Conservation (phyloP, 257 asterid species). For the Asclepias syriaca region DNA sequence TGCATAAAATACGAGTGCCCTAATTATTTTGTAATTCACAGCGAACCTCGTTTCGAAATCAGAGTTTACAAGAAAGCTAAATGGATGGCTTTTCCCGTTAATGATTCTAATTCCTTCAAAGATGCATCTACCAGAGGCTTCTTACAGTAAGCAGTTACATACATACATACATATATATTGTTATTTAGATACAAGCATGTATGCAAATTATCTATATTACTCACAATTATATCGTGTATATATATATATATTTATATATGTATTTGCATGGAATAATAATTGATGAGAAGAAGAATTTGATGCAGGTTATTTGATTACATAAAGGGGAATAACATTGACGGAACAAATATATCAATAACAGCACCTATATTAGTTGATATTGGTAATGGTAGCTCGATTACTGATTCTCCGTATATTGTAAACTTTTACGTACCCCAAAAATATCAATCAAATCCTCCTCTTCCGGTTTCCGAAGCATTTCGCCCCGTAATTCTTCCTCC, state of each 20-base stretch:
- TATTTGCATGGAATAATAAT: no score
- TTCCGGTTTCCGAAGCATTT: not conserved
- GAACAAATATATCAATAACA: not conserved
- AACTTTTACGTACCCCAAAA: not conserved
- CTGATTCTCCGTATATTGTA: not conserved
- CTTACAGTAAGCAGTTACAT: not conserved
- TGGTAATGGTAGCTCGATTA: not conserved
- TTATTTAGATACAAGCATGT: no score
- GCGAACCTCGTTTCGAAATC: not conserved
- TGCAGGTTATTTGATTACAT: not conserved
- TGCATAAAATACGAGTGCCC: not conserved
- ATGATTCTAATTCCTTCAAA: not conserved
- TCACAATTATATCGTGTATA: no score
- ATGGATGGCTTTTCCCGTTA: not conserved
- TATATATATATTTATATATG: no score
- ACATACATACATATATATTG: no score
- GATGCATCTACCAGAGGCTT: not conserved
- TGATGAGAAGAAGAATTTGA: no score
- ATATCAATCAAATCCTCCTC: slow-evolving; percentile 1
- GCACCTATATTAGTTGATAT: slow-evolving; percentile 1
- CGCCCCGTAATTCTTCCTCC: not conserved
- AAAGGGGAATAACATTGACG: not conserved
- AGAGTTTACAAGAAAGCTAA: not conserved
- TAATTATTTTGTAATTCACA: not conserved
- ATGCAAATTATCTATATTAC: no score